Percentiles rank a stretch among this genome's conserved stretches.
phyloP scores from a whole-genome alignment of 495 filamentous ascomycete genomes.

The Aspergillus ostianus region DNA sequence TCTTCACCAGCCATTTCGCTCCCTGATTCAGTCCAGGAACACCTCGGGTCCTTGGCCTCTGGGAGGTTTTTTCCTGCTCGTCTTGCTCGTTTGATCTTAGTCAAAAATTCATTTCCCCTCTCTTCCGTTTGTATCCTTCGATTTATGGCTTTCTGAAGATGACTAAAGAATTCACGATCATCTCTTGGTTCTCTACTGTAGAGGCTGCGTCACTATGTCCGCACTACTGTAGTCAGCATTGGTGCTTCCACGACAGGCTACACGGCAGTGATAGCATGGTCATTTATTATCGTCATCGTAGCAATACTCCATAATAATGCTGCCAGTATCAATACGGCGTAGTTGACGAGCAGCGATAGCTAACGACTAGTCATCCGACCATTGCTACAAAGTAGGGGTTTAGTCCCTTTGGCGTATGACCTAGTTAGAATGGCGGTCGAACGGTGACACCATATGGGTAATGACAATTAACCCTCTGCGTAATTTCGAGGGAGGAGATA shows the following conservation, averaged over 20 bases:
- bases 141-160: not conserved
- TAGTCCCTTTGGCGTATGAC: not conserved
- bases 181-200: not conserved
- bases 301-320: not conserved
- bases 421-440: not conserved
- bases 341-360: not conserved
- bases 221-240: constrained; percentile 13
- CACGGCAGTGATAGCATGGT: not conserved
- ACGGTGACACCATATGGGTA: not conserved
- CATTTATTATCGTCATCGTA: not conserved
- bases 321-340: not conserved
- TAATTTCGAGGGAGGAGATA: not conserved
- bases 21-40: constrained; percentile 29
- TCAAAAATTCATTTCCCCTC: not conserved
- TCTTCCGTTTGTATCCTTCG: too few species aligned
- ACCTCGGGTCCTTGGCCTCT: constrained; percentile 27
- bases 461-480: too few species aligned
- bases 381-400: not conserved
- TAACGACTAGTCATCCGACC: not conserved
- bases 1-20: constrained; percentile 27
- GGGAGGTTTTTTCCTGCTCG: constrained; percentile 10
- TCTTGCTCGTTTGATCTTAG: constrained; percentile 8
- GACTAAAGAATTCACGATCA: not conserved
- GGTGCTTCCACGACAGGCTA: constrained; percentile 4
- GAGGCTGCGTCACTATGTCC: constrained; percentile 10